phyloP scores from a whole-genome alignment of 345 rosid species.

The Trapa bicornis region DNA sequence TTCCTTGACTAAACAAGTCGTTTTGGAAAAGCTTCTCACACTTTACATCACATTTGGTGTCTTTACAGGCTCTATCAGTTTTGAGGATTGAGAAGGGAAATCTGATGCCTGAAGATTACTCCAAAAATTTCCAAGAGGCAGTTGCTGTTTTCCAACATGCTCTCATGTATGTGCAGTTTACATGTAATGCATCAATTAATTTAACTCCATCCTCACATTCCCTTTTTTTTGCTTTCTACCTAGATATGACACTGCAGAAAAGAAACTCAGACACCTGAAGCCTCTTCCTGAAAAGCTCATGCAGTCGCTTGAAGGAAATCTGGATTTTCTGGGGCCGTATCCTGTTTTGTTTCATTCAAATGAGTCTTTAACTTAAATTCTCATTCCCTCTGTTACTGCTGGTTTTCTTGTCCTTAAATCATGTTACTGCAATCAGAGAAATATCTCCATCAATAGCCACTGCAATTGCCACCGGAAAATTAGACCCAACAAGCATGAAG shows the following conservation, averaged over 20 bases:
- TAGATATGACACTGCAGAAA: conserved; percentile 51
- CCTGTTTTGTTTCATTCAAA: conserved; percentile 19
- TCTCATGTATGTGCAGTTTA: conserved; percentile 31
- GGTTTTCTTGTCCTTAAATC: conserved; percentile 4
- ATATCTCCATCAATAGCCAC: conserved; percentile 54
- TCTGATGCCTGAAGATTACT: conserved; percentile 68
- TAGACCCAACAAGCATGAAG: conserved; percentile 60
- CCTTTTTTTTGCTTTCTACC: conserved; percentile 6
- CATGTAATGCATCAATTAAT: conserved; percentile 1
- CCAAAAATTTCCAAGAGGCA: conserved; percentile 57
- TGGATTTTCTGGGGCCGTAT: conserved; percentile 93
- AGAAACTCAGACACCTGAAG: conserved; percentile 48
- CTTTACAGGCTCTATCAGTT: conserved; percentile 53
- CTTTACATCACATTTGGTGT: neutral
- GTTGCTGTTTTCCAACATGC: conserved; percentile 83
- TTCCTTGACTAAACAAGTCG: neutral
- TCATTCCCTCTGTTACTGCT: neutral
- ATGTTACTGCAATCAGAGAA: conserved; percentile 29
- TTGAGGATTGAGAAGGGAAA: conserved; percentile 63
- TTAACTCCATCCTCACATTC: neutral
- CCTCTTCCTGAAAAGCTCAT: conserved; percentile 48
- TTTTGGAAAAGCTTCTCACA: neutral
- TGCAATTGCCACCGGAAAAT: conserved; percentile 66
- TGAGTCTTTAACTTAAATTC: neutral
- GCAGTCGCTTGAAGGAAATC: conserved; percentile 32